Evolutionary conservation across 495 filamentous ascomycete genomes (phyloP).

Genomic region (Hypoxylon intermedium): DNA sequence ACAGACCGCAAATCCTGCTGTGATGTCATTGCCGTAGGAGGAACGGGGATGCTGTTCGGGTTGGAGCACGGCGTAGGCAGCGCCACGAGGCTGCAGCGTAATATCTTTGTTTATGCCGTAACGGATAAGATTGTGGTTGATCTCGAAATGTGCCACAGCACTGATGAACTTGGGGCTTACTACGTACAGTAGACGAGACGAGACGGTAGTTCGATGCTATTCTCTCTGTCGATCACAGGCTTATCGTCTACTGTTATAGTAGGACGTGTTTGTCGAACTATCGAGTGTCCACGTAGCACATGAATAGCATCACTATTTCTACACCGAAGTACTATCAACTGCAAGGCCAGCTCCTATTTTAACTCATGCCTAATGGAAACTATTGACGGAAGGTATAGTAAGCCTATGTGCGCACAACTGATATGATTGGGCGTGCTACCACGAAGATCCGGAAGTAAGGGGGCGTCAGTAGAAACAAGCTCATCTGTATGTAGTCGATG

Average conservation of each 20-base stretch:
- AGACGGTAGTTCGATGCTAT: not conserved
- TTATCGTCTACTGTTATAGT: not conserved
- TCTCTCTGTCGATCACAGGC: conserved; percentile 4
- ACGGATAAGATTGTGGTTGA: conserved; percentile 6
- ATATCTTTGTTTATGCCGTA: conserved; percentile 40
- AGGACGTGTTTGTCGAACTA: too few relatives aligned
- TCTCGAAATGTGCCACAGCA: not conserved
- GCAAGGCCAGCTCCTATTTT: too few relatives aligned
- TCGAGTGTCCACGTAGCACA: too few relatives aligned
- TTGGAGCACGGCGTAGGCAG: not conserved
- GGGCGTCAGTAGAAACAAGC: too few relatives aligned
- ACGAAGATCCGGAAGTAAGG: too few relatives aligned
- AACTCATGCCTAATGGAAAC: too few relatives aligned
- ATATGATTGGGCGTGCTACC: too few relatives aligned
- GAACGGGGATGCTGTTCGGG: conserved; percentile 1
- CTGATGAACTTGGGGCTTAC: conserved; percentile 13
- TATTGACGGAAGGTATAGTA: too few relatives aligned
- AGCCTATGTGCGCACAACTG: too few relatives aligned
- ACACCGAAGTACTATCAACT: too few relatives aligned
- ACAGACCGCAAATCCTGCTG: conserved; percentile 22
- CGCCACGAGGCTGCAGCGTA: conserved; percentile 26
- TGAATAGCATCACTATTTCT: too few relatives aligned
- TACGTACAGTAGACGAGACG: conserved; percentile 13
- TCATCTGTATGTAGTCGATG: too few relatives aligned
- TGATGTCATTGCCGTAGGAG: conserved; percentile 18